Conservation (phyloP, 2,329 filamentous ascomycete species). For the Sarocladiaceae sp. region DNA sequence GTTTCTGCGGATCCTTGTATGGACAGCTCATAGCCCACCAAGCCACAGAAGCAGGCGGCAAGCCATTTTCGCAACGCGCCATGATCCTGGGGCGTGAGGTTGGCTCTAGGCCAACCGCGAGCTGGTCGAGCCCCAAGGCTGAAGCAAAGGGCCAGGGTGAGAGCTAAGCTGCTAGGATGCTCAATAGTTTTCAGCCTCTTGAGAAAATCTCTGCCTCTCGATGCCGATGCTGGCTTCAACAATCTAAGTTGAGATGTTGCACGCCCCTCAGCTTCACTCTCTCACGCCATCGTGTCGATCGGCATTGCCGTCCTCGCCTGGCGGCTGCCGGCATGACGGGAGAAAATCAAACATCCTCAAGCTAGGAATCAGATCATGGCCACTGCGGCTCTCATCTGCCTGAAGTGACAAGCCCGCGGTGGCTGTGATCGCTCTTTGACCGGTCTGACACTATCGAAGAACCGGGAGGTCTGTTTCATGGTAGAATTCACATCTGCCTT, state of each 20-base stretch:
- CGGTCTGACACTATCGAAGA: not conserved
- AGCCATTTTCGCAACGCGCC: too few species aligned
- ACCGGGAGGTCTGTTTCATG: too few species aligned
- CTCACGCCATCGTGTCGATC: too few species aligned
- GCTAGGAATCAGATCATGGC: not conserved
- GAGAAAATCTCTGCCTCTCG: not conserved
- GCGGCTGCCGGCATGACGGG: too few species aligned
- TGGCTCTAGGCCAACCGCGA: too few species aligned
- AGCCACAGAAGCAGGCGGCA: too few species aligned
- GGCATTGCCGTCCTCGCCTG: too few species aligned
- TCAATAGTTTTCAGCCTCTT: not conserved
- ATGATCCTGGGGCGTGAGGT: too few species aligned
- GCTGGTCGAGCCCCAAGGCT: not conserved
- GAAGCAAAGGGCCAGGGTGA: not conserved
- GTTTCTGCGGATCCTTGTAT: too few species aligned
- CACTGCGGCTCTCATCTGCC: not conserved
- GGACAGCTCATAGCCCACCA: too few species aligned
- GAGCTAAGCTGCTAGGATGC: not conserved
- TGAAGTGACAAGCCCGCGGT: not conserved
- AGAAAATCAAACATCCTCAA: too few species aligned
- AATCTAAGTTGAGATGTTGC: not conserved
- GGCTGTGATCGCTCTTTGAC: not conserved
- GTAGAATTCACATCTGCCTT: too few species aligned
- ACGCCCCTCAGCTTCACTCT: not conserved
- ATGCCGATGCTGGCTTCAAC: not conserved